Percentiles rank a stretch among this genome's conserved stretches.
Evolutionary conservation across 805 yeast species (phyloP).

Genomic region (Saccharomycopsis babjevae): DNA sequence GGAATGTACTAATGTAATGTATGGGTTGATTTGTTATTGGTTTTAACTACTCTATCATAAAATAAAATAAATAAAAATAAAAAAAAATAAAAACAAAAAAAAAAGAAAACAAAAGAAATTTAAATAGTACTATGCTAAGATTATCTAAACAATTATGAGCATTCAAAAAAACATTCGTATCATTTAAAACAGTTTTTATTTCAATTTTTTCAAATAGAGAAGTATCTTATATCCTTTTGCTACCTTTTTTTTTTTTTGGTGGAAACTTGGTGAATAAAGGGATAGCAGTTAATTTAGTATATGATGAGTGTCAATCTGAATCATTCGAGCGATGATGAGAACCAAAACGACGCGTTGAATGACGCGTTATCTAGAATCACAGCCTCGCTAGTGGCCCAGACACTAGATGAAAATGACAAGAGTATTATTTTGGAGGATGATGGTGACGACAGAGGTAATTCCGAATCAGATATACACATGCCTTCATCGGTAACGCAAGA

Average conservation of each 20-base stretch:
- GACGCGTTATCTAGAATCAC: slow-evolving; percentile 1
- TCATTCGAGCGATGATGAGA: background rate
- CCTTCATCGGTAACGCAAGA: too few species aligned
- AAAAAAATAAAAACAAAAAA: background rate
- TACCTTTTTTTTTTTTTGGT: too few species aligned
- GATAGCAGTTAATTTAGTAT: background rate
- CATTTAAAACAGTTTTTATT: too few species aligned
- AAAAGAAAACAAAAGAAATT: background rate
- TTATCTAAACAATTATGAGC: too few species aligned
- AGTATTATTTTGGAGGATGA: background rate
- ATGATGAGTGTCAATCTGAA: background rate
- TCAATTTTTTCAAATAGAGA: too few species aligned
- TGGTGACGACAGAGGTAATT: background rate
- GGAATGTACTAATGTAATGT: too few species aligned
- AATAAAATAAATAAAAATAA: too few species aligned
- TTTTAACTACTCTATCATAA: too few species aligned
- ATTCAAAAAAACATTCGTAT: too few species aligned
- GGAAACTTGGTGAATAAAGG: too few species aligned
- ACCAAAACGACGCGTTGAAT: background rate
- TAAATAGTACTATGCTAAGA: background rate
- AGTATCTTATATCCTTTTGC: too few species aligned
- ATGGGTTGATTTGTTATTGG: too few species aligned
- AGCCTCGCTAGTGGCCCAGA: background rate
- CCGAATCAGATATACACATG: background rate
- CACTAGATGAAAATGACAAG: background rate